Evolutionary conservation across 176 grass and related monocot species (phyloP).

Genomic region (Luzula sylvatica): DNA sequence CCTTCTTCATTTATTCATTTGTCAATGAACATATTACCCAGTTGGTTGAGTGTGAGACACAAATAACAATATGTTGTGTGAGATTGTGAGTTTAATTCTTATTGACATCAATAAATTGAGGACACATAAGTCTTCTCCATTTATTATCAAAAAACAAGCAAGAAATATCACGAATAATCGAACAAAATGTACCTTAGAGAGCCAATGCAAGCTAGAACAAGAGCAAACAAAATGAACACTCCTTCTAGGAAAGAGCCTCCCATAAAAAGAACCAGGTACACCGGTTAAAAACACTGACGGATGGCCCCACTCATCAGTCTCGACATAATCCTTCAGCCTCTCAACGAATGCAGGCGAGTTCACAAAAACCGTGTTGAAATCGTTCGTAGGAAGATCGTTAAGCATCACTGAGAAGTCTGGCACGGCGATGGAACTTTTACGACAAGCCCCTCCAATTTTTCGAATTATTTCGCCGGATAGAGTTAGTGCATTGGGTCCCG

Average conservation of each 20-base stretch:
- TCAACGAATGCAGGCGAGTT: slow-evolving; percentile 53
- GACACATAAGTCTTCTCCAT: no score
- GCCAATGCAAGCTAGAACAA: slow-evolving; percentile 92
- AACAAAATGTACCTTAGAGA: slow-evolving; percentile 45
- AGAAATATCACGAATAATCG: neutral
- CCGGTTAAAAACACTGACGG: slow-evolving; percentile 73
- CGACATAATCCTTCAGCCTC: slow-evolving; percentile 33
- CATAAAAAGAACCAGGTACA: slow-evolving; percentile 84
- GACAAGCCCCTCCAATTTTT: slow-evolving; percentile 37
- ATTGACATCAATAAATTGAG: neutral
- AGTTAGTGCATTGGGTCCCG: slow-evolving; percentile 70
- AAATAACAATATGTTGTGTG: no score
- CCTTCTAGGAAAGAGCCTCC: slow-evolving; percentile 50
- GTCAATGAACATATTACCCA: no score
- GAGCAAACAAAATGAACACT: slow-evolving; percentile 87
- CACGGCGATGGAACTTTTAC: slow-evolving; percentile 29
- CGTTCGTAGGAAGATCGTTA: slow-evolving; percentile 92
- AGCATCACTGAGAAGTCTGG: slow-evolving; percentile 94
- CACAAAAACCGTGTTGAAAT: slow-evolving; percentile 91
- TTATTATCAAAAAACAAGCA: no score
- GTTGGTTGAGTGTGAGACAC: no score
- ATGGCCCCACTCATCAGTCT: slow-evolving; percentile 38
- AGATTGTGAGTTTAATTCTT: no score
- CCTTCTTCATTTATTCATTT: no score
- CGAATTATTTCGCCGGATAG: slow-evolving; percentile 60